Evolutionary conservation across 352 stramenopile species (phyloP), one percentile per base, ranked within the genome.

Genomic region (Globisporangium spinosum): DNA sequence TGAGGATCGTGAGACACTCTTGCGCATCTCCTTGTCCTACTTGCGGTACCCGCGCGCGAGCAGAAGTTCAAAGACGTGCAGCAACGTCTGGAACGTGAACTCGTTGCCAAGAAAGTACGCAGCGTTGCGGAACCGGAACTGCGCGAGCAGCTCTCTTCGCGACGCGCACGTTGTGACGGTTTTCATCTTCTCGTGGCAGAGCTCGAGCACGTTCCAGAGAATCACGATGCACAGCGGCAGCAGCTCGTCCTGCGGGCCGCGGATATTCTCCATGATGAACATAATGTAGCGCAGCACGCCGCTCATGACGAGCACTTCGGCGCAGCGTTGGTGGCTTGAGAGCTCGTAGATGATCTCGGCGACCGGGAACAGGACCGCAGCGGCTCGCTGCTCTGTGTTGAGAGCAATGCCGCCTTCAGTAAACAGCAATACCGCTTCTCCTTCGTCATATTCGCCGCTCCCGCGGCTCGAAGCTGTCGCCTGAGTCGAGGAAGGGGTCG

Each of bases 11-110:
- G 27, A 94, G 53, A 17, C 78, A 90, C 55, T 88, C 84, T 94
- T 94, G 35, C 86, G 81, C 59, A 90, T 75, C 61, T 90, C 84
- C 70, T 93, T 93, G 70, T 93, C 84, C 67, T 94, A 84, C 59
- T 82, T 73, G 8, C 86, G 83, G 63, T 88, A 89, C 1, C 86
- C 84, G 4, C 77, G 71, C 7, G 75, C 63, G 0, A 94, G 72
- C 32, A 93, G 68, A 25, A 89, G 60, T 64, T 89, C 80, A 23
- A 93, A 58, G 1, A 78, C 71, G 51, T 87, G 80, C 15, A 91
- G 74, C 23, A 94, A 71, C 9, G 82, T 70, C 38, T 86, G 70
- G 43, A 91, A 76, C 1, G 81, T 81, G 51, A 89, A 83, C 55
- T 82, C 76, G 47, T 76, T 91, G 8, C 73, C 72, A 34, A 94